These are phyloP conservation scores for Ceratorhiza oryzae-sativae DNA, from an alignment of 1,284 basidiomycete species.

Conservation along the genomic window DNA sequence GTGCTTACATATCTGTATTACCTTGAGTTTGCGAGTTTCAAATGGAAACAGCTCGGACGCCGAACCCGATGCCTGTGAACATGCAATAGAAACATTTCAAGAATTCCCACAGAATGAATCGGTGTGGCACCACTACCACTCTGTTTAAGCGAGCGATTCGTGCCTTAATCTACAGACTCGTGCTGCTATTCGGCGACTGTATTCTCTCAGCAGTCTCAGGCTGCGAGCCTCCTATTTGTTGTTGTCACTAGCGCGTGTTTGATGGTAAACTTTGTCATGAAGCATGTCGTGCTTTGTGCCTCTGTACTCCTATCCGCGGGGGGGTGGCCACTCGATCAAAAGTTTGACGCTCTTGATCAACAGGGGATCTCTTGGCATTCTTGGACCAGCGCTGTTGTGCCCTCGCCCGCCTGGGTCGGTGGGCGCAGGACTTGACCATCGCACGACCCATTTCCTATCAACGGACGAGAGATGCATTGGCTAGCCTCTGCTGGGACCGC, in stretches of 20 bases:
- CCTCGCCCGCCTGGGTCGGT: not conserved
- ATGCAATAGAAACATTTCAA: no score
- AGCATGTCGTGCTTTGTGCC: slow-evolving; percentile 9
- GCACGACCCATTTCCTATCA: not conserved
- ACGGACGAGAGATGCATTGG: not conserved
- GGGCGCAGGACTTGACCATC: not conserved
- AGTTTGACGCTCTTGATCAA: not conserved
- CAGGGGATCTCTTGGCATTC: not conserved
- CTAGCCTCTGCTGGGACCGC: not conserved
- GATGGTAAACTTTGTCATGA: not conserved
- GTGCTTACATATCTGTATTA: no score
- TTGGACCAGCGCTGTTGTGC: not conserved
- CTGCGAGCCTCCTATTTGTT: not conserved
- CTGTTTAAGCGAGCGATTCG: not conserved
- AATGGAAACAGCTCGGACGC: no score
- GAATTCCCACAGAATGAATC: no score
- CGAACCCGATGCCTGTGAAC: no score
- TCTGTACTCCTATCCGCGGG: not conserved
- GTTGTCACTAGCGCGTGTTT: not conserved
- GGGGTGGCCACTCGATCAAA: not conserved
- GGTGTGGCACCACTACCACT: no score
- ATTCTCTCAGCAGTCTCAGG: not conserved
- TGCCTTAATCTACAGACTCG: slow-evolving; percentile 16
- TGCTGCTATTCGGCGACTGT: slow-evolving; percentile 8
- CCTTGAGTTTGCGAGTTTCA: no score